Evolutionary conservation across 163 green algal genomes (phyloP).

Genomic region (Chlamydomonas reinhardtii): DNA sequence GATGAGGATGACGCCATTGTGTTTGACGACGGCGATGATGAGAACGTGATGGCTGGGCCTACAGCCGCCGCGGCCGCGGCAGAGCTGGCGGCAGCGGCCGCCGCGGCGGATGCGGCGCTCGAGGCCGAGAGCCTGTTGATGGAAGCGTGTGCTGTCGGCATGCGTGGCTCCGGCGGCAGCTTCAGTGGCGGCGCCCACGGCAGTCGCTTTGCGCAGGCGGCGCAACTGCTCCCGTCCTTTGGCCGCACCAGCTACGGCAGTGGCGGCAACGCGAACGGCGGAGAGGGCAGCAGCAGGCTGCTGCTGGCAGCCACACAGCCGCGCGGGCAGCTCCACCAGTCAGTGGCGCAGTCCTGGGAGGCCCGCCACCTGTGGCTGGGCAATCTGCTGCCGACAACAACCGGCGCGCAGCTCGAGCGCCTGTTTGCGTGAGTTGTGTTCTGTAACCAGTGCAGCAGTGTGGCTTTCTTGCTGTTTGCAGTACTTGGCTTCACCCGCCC

Average conservation of each 20-base stretch:
- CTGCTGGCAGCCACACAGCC: too few relatives aligned
- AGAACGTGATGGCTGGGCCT: too few relatives aligned
- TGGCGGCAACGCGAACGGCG: neutral
- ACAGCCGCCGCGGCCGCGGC: too few relatives aligned
- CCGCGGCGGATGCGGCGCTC: too few relatives aligned
- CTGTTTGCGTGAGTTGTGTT: constrained; percentile 78
- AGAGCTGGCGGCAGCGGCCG: too few relatives aligned
- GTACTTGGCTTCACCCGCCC: too few relatives aligned
- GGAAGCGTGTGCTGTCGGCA: too few relatives aligned
- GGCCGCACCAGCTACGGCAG: neutral
- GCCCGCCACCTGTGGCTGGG: constrained; percentile 78
- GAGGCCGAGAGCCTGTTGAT: too few relatives aligned
- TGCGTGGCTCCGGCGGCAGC: neutral
- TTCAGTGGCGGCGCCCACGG: neutral
- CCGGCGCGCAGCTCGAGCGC: neutral
- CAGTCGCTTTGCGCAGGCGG: neutral
- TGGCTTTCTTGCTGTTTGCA: neutral
- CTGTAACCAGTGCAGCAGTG: constrained; percentile 47
- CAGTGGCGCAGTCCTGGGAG: neutral
- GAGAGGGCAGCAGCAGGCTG: neutral
- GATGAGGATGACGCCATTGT: too few relatives aligned
- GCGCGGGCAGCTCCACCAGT: too few relatives aligned
- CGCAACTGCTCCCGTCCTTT: too few relatives aligned
- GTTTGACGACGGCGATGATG: too few relatives aligned
- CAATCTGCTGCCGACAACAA: constrained; percentile 73